phyloP scores from a whole-genome alignment of 805 yeast genomes.

The Wickerhamiella siamensis region DNA sequence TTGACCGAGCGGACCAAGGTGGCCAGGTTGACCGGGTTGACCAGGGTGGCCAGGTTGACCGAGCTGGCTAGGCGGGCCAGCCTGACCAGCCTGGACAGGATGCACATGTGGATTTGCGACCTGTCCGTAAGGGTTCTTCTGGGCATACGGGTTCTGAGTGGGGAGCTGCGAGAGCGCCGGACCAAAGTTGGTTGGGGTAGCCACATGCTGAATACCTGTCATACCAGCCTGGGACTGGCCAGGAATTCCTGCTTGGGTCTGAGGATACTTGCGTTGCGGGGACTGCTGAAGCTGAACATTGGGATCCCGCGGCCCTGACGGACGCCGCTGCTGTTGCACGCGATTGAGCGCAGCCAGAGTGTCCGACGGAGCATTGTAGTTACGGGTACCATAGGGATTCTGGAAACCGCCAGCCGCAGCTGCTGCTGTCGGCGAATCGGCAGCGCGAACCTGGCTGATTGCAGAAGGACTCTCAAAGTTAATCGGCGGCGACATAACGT shows the following conservation, averaged over 20 bases:
- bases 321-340: background rate
- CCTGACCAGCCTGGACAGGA: background rate
- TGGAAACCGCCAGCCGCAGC: background rate
- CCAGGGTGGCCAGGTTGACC: background rate
- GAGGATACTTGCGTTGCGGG: background rate
- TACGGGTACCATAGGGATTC: background rate
- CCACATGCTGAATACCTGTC: no score
- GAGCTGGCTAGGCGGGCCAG: background rate
- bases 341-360: background rate
- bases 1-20: background rate
- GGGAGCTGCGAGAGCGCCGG: no score
- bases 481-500: background rate
- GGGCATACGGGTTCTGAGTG: no score
- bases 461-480: background rate
- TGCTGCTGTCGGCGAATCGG: slow-evolving; percentile 2
- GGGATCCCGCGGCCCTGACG: slow-evolving; percentile 2
- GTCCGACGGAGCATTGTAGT: background rate
- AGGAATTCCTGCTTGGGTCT: background rate
- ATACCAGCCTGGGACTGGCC: no score
- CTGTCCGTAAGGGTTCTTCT: no score
- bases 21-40: background rate
- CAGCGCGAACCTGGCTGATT: background rate
- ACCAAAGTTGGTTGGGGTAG: no score
- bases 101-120: background rate
- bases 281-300: slow-evolving; percentile 1